Evolutionary conservation across 176 grass and related monocot species (phyloP), one percentile per base, ranked within the genome.

Genomic region (Elaeis guineensis): DNA sequence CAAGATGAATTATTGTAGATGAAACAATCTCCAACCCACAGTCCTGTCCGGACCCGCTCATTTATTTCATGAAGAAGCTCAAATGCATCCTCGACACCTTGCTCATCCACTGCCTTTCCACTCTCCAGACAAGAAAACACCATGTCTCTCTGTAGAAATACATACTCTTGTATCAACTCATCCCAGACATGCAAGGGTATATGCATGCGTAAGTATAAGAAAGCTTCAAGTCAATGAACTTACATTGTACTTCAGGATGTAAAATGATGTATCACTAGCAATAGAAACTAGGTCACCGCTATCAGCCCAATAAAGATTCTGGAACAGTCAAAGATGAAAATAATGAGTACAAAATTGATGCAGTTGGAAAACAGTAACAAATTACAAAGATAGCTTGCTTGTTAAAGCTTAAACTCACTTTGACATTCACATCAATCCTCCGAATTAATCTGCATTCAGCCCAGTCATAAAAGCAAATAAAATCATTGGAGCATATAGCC

Each of bases 391-490:
- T 28, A 51, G 69, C 16, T 58, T 17, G 30, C 35, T 44, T 44
- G 35, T 2, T 44, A 44, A 44, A 44, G 11, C 14, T 6, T 61
- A 3, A 59, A 80, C 75, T 67, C 54, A 98, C 93, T 76, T 98
- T 98, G 21, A 98, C 93, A 78, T 65, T 92, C 63, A 89, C 93
- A 78, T 98, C 93, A 70, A 98, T 98, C 49, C 87, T 76, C 49
- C 87, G 87, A 70, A 98, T 89, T 69, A 92, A 64, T 55, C 84
- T 84, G 59, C 93, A 98, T 64, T 98, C 84, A 88, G 70, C 76
- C 93, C 93, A 98, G 50, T 98, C 93, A 91, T 92, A 98, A 77
- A 98, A 92, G 67, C 93, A 98, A 78, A 98, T 98, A 56, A 98
- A 98, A 22, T 98, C 93, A 86, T 78, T 89, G 19, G 87, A 98